Evolutionary conservation across 306 rosid species (phyloP).

Genomic region (Canavalia gladiata): DNA sequence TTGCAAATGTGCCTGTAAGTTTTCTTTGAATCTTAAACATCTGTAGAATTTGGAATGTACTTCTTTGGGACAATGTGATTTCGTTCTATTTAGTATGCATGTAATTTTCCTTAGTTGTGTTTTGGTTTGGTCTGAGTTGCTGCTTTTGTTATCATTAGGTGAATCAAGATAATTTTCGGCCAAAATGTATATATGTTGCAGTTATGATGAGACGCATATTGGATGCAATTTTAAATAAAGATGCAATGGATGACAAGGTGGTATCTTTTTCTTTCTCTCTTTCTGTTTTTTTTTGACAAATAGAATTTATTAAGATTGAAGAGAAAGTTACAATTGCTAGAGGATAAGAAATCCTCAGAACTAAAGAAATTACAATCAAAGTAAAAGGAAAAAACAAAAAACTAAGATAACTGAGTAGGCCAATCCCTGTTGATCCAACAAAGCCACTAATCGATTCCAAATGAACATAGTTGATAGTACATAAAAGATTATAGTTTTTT

Average conservation of each 20-base stretch:
- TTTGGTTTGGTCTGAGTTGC: slow-evolving; percentile 31
- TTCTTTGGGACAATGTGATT: slow-evolving; percentile 23
- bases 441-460: background rate
- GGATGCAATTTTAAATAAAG: slow-evolving; percentile 93
- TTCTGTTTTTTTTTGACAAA: background rate
- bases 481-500: no score
- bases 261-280: slow-evolving; percentile 1
- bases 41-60: slow-evolving; percentile 36
- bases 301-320: background rate
- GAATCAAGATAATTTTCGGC: slow-evolving; percentile 65
- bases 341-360: background rate
- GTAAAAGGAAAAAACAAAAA: background rate
- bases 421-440: background rate
- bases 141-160: slow-evolving; percentile 61
- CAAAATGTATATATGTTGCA: slow-evolving; percentile 90
- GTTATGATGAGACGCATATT: slow-evolving; percentile 91
- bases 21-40: slow-evolving; percentile 32
- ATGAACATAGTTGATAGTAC: no score
- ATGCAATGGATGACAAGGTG: slow-evolving; percentile 98
- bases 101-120: slow-evolving; percentile 35
- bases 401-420: background rate
- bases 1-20: slow-evolving; percentile 87
- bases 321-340: background rate
- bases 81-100: slow-evolving; percentile 17
- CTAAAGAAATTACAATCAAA: no score